Conservation (phyloP, 768 basidiomycete genomes). For the Guyanaporus albipodus region DNA sequence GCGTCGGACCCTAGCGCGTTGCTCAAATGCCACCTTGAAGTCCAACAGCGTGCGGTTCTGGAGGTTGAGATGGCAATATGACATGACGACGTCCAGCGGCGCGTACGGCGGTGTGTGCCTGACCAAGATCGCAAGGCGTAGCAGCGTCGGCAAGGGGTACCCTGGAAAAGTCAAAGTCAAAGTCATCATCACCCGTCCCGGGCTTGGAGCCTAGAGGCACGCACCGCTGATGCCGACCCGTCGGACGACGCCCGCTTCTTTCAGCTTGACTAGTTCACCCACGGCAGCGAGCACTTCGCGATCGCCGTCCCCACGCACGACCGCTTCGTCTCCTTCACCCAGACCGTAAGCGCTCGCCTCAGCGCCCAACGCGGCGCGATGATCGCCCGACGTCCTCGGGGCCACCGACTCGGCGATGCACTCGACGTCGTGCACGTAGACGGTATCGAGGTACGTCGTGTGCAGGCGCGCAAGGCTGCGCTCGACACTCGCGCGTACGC, state of each 20-base stretch:
- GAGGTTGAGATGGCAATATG: conserved; percentile 77
- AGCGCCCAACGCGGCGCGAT: conserved; percentile 47
- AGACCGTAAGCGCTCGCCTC: conserved; percentile 66
- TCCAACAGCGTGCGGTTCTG: conserved; percentile 61
- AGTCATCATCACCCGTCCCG: no score
- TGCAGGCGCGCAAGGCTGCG: conserved; percentile 66
- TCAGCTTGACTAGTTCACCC: conserved; percentile 58
- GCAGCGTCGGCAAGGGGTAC: conserved; percentile 76
- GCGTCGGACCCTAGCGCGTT: conserved; percentile 63
- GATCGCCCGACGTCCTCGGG: conserved; percentile 52
- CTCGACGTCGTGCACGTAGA: conserved; percentile 85
- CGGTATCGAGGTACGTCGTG: conserved; percentile 74
- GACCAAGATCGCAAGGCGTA: conserved; percentile 76
- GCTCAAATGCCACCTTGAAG: conserved; percentile 54
- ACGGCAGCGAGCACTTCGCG: conserved; percentile 65
- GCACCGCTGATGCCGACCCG: conserved; percentile 79
- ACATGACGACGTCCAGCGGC: conserved; percentile 75
- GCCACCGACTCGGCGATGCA: conserved; percentile 56
- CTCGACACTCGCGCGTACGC: conserved; percentile 61
- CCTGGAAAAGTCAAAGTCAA: conserved; percentile 43
- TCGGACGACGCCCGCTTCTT: conserved; percentile 68
- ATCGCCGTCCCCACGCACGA: conserved; percentile 65
- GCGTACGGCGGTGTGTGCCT: conserved; percentile 60
- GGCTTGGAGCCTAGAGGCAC: no score
- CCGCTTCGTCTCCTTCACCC: conserved; percentile 49